Evolutionary conservation across 176 grass and related monocot genomes (phyloP), one percentile per base, ranked within the genome.

Genomic region (Oryza glumipatula): DNA sequence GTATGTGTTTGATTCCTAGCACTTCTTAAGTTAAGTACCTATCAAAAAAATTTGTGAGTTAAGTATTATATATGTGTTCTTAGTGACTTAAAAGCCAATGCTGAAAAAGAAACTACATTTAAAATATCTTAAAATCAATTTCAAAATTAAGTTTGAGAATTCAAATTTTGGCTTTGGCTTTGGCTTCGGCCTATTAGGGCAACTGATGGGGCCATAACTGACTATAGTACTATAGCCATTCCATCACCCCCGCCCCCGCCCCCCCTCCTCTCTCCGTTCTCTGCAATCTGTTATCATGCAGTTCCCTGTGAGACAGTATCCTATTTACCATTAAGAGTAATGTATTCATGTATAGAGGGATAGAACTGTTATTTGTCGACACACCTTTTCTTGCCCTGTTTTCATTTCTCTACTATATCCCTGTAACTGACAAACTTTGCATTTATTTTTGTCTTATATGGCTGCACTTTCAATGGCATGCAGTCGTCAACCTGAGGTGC

Each of bases 401-500:
- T 68, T 36, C 5, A 38, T 77, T 77, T 58, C 9, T 7, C n/a
- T 85, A n/a, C 6, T 58, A 10, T 30, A 66, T 74, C 28, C 35
- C 6, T 81, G 41, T 36, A 36, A 74, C 41, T 73, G 58, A 79
- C 7, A 45, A 26, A 72, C n/a, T 67, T 45, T 24, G 13, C 35
- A 79, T 76, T 86, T 1, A 33, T 58, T 67, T 58, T 67, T 67
- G 4, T 48, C 44, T 46, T 54, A 60, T 52, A 60, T 89, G 49
- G 56, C 15, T 51, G 41, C 67, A 13, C 70, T 54, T 85, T 87
- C 10, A 67, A 44, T 92, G 80, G 14, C 33, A 83, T 83, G 61
- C 74, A 98, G 96, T 77, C 91, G 91, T 70, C 93, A 98, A 84
- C 96, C 96, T 65, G 96, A 98, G 86, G 91, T 98, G 70, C 68